Evolutionary conservation across 371 early-diverging fungal species (phyloP), one percentile per base, ranked within the genome.

Genomic region (Mucor plumbeus): DNA sequence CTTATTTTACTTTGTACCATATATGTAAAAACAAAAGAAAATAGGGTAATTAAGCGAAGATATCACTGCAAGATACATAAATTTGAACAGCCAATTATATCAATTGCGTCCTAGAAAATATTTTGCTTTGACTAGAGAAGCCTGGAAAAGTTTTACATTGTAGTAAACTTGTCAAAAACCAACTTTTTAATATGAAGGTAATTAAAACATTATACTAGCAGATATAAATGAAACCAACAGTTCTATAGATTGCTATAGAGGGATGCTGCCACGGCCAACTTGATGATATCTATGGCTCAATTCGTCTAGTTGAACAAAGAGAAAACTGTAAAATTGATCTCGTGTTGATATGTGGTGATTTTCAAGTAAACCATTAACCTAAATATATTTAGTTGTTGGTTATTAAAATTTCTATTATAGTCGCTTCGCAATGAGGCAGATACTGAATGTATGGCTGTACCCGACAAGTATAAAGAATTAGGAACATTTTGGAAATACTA

Each of bases 201-300:
- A 14, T 6, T 17, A 9, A n/a, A 15, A 33, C 1, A 38, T 15
- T 7, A n/a, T 33, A n/a, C 8, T n/a, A 21, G n/a, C n/a, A 35
- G 33, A 14, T 33, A 34, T 11, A 5, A 7, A 21, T 35, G 17
- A 7, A 21, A 35, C n/a, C 35, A 35, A 55, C 8, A 55, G 1
- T 13, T 4, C 19, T 39, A 9, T 72, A 90, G 89, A 88, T 97
- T 55, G 97, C 97, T 15, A 74, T 97, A 44, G 92, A 95, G 79
- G 99, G 98, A 4, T 98, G 98, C 79, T 91, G 94, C 69, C 97
- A 97, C 70, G 98, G 98, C n/a, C 85, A 92, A 68, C 84, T 99
- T 43, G 94, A 95, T 65, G 83, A 84, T 35, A 95, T 98, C 62
- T 98, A 97, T 73, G 79, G 77, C 11, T 74, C 92, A 9, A 72